These are phyloP conservation scores for Xerophyta viscosa DNA, from an alignment of 106 monocot genomes.

Conservation along the genomic window DNA sequence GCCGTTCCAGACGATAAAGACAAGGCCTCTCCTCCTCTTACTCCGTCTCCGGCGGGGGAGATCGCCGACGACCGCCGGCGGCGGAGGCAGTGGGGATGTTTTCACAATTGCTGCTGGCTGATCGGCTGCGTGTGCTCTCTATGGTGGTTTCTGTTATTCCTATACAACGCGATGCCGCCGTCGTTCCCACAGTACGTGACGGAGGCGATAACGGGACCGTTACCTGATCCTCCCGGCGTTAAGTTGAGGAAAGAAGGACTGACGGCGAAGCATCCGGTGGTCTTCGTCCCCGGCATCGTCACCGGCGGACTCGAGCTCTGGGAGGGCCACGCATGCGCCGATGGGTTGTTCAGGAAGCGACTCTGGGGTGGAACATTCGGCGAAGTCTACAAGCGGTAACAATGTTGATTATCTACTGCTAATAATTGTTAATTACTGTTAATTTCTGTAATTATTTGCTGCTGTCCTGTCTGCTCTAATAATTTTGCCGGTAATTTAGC, in stretches of 20 bases:
- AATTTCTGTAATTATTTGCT: too few species aligned
- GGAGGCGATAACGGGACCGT: slow-evolving; percentile 92
- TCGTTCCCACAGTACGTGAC: slow-evolving; percentile 97
- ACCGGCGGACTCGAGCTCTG: slow-evolving; percentile 97
- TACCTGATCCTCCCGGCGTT: slow-evolving; percentile 89
- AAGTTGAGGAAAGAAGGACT: slow-evolving; percentile 92
- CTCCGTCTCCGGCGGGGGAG: too few species aligned
- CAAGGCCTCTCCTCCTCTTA: too few species aligned
- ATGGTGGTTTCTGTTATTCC: slow-evolving; percentile 94
- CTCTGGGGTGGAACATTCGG: slow-evolving; percentile 98
- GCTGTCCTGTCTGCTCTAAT: too few species aligned
- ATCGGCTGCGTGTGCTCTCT: slow-evolving; percentile 71
- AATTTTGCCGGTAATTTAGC: too few species aligned
- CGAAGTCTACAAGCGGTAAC: slow-evolving; percentile 87
- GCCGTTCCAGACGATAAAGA: too few species aligned
- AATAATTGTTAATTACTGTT: too few species aligned
- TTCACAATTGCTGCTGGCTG: slow-evolving; percentile 84
- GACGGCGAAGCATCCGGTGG: slow-evolving; percentile 78
- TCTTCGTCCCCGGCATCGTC: slow-evolving; percentile 99
- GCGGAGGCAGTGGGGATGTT: too few species aligned
- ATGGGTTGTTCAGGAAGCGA: slow-evolving; percentile 84
- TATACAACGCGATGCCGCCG: slow-evolving; percentile 94
- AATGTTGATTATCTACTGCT: too few species aligned
- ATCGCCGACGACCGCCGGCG: too few species aligned
- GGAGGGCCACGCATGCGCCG: slow-evolving; percentile 98